Conservation (phyloP, 208 protist genomes). For the Histomonas meleagridis region DNA sequence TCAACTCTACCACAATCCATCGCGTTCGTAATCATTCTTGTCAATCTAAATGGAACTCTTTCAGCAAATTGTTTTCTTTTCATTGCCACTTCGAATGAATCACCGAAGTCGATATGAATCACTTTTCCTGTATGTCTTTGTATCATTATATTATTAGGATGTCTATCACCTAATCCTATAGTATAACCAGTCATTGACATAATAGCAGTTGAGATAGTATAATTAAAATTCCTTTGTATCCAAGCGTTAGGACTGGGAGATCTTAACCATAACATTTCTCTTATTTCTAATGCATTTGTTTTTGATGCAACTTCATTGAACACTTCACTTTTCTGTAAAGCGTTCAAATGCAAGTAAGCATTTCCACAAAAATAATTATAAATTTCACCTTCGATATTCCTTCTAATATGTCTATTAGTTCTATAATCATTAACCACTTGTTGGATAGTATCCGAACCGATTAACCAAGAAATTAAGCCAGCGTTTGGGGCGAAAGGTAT, state of each 20-base stretch:
- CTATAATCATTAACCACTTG: background rate
- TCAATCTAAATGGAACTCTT: slow-evolving; percentile 53
- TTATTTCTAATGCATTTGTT: background rate
- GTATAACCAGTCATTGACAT: slow-evolving; percentile 29
- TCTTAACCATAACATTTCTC: background rate
- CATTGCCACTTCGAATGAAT: slow-evolving; percentile 46
- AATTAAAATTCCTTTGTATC: background rate
- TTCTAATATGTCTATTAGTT: background rate
- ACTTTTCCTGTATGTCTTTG: slow-evolving; percentile 48
- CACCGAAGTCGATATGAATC: slow-evolving; percentile 50
- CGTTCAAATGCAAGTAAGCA: background rate
- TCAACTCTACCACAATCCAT: slow-evolving; percentile 51
- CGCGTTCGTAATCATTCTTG: slow-evolving; percentile 51
- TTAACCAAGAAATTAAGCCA: slow-evolving; percentile 32
- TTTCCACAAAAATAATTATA: background rate
- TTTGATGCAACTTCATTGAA: background rate
- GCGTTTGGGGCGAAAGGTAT: background rate
- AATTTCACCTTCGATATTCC: background rate
- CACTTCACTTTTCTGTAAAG: background rate
- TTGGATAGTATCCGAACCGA: background rate
- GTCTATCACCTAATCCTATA: slow-evolving; percentile 35
- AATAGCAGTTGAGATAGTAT: background rate
- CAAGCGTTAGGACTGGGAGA: background rate
- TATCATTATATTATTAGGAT: slow-evolving; percentile 43
- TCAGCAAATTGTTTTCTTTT: slow-evolving; percentile 42